A percentile compares a stretch with the other conserved stretches of the same genome.
phyloP scores from a whole-genome alignment of 2,329 filamentous ascomycete species.

The Ophiocordyceps robertsii region DNA sequence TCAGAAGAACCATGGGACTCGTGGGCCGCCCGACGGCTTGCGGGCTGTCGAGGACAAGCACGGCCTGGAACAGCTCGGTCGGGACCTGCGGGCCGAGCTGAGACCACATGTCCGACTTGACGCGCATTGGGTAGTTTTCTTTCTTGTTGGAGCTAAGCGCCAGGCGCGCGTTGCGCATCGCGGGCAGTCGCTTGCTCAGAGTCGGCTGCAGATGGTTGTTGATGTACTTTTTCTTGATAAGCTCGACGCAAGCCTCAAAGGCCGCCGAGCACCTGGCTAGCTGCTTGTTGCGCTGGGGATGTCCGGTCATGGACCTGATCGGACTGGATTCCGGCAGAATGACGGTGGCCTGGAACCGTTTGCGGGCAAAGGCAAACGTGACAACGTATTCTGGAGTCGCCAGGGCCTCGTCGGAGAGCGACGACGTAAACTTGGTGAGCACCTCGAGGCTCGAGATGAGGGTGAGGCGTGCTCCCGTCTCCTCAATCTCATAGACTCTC shows the following conservation, averaged over 20 bases:
- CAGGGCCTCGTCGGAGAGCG: slow-evolving; percentile 30
- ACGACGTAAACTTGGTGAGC: slow-evolving; percentile 60
- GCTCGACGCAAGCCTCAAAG: slow-evolving; percentile 63
- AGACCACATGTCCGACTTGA: slow-evolving; percentile 68
- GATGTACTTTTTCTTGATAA: slow-evolving; percentile 54
- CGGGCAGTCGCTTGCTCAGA: slow-evolving; percentile 57
- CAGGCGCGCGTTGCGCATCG: slow-evolving; percentile 75
- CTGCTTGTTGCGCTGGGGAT: slow-evolving; percentile 52
- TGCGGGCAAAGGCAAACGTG: slow-evolving; percentile 26
- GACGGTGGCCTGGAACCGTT: slow-evolving; percentile 63
- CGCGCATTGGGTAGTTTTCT: slow-evolving; percentile 60
- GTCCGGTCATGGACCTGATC: slow-evolving; percentile 51
- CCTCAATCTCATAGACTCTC: slow-evolving; percentile 44
- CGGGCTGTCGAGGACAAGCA: slow-evolving; percentile 45
- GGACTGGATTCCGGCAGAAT: slow-evolving; percentile 65
- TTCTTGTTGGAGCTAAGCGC: slow-evolving; percentile 70
- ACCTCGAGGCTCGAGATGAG: slow-evolving; percentile 61
- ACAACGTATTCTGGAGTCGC: slow-evolving; percentile 46
- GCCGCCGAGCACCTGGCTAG: slow-evolving; percentile 81
- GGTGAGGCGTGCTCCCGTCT: slow-evolving; percentile 65
- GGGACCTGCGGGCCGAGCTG: slow-evolving; percentile 25
- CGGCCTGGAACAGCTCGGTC: slow-evolving; percentile 42
- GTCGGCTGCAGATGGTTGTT: slow-evolving; percentile 63
- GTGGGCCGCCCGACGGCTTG: slow-evolving; percentile 43
- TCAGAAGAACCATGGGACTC: slow-evolving; percentile 56